Evolutionary conservation across 2,329 filamentous ascomycete species (phyloP), one percentile per base, ranked within the genome.

Genomic region (Colletotrichum sp.): DNA sequence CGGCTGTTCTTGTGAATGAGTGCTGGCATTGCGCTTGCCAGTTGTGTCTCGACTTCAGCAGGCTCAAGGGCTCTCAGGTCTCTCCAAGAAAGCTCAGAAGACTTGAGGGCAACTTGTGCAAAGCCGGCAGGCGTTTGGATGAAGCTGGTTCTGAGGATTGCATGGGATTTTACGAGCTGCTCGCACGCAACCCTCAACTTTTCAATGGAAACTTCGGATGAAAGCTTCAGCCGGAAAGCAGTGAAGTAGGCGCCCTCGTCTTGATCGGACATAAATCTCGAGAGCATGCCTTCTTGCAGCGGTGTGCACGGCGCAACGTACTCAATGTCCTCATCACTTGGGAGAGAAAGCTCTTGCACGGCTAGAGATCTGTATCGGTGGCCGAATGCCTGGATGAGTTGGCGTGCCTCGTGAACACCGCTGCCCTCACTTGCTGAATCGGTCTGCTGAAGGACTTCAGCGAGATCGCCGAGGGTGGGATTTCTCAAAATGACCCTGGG

Each of bases 251-350:
- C 85, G 0, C 89, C 87, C 1, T 86, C 82, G 0, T 88, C 84
- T 21, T 87, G 91, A 12, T 91, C 81, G 0, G 84, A 90, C 49
- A 94, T 82, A 28, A 92, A 93, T 65, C 92, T 90, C 8, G 94
- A 93, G 66, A 98, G 92, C 87, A 98, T 96, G 1, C 96, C 96
- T 82, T 96, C 92, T 81, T 98, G 96, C 1, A 98, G 86, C 1
- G 96, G 91, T 1, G 96, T 98, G 81, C 96, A 98, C 6, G 96
- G 96, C 1, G 92, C 92, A 68, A 98, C 91, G 74, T 91, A 91
- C 80, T 97, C 94, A 12, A 98, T 89, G 2, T 92, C 86, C 8
- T 84, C 81, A 2, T 68, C 67, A 8, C 39, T 9, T 8, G 39
- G 8, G 4, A 74, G 39, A 1, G 62, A 66, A 4, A 76, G 66